Conservation (phyloP, 179 eudicot genomes). For the Beta corolliflora region DNA sequence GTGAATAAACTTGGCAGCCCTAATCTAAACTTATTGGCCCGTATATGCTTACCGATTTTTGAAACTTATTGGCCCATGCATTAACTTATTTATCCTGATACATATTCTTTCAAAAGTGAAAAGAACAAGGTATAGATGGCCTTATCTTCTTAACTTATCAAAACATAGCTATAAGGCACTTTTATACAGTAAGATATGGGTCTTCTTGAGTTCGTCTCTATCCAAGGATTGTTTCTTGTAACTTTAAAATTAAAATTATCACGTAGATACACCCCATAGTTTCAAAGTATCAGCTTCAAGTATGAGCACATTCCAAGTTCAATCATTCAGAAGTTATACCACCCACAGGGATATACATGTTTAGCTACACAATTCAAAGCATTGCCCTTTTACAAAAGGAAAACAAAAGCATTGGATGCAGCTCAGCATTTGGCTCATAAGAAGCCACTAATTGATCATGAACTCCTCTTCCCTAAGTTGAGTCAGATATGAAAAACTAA, state of each 20-base stretch:
- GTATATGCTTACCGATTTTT: not conserved
- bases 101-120: not conserved
- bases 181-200: not conserved
- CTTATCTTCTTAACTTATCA: not conserved
- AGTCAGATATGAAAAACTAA: not conserved
- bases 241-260: not conserved
- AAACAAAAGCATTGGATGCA: not conserved
- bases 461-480: not conserved
- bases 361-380: not conserved
- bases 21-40: not conserved
- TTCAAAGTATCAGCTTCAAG: not conserved
- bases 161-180: not conserved
- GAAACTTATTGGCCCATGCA: not conserved
- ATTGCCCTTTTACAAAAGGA: not conserved
- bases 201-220: not conserved
- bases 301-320: not conserved
- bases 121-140: not conserved
- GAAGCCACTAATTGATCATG: not conserved
- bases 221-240: not conserved
- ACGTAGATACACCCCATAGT: not conserved
- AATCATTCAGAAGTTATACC: constrained; percentile 1
- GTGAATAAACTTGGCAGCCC: not conserved
- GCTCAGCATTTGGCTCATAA: not conserved
- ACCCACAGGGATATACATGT: not conserved
- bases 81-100: not conserved